These are phyloP conservation scores for Didymella segeticola DNA, from an alignment of 2,329 filamentous ascomycete genomes.

Conservation along the genomic window DNA sequence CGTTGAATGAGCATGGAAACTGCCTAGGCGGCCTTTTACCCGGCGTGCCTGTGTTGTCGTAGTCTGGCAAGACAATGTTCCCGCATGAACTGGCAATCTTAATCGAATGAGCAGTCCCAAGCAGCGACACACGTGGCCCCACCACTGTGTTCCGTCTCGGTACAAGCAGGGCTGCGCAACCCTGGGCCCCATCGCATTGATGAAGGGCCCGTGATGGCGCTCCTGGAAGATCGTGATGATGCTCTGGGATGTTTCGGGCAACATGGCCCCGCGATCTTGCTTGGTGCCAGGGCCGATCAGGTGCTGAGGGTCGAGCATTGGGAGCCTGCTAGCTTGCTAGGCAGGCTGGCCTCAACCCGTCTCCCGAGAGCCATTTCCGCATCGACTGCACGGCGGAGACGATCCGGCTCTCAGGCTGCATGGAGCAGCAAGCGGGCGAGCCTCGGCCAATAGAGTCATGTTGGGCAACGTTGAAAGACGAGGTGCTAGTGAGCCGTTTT, in stretches of 20 bases:
- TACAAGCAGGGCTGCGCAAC: constrained; percentile 6
- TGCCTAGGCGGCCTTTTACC: constrained; percentile 28
- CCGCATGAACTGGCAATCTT: constrained; percentile 29
- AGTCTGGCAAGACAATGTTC: not conserved
- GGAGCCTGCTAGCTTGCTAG: constrained; percentile 12
- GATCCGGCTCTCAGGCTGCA: constrained; percentile 32
- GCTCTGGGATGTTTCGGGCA: constrained; percentile 25
- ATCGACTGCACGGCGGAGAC: constrained; percentile 31
- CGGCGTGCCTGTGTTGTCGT: not conserved
- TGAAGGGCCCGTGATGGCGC: not conserved
- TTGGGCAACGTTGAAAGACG: constrained; percentile 33
- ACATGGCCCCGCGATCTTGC: constrained; percentile 34
- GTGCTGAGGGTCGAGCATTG: constrained; percentile 23
- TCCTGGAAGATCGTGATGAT: constrained; percentile 3
- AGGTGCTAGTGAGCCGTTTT: constrained; percentile 35
- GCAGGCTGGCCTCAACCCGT: constrained; percentile 27
- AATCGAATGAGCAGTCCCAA: constrained; percentile 16
- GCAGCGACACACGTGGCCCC: constrained; percentile 7
- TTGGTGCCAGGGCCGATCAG: constrained; percentile 34
- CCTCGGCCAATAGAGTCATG: constrained; percentile 30
- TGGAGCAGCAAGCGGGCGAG: constrained; percentile 26
- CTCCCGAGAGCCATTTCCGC: constrained; percentile 38
- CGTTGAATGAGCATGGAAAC: constrained; percentile 15
- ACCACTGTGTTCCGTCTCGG: not conserved
- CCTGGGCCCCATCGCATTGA: constrained; percentile 14